Evolutionary conservation across 176 grass and related monocot genomes (phyloP).

Genomic region (Ensete ventricosum): DNA sequence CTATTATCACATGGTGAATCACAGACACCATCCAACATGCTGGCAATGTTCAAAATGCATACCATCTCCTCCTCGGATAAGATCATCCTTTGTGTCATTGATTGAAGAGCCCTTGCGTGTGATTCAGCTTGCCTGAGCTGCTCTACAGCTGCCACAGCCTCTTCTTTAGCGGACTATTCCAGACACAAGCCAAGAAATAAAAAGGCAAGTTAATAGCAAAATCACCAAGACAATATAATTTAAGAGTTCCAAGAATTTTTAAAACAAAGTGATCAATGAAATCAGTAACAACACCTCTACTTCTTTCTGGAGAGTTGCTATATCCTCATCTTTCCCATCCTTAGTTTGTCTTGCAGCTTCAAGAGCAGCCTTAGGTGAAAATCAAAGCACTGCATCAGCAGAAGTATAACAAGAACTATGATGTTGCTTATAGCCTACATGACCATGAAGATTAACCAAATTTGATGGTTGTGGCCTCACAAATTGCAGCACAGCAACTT

Average conservation of each 20-base stretch:
- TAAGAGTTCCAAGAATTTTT: background rate
- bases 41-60: background rate
- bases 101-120: slow-evolving; percentile 11
- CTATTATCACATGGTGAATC: background rate
- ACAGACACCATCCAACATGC: background rate
- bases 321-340: slow-evolving; percentile 76
- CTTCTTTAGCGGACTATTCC: slow-evolving; percentile 11
- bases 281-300: slow-evolving; percentile 43
- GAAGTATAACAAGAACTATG: slow-evolving; percentile 1
- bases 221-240: background rate
- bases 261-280: background rate
- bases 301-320: slow-evolving; percentile 62
- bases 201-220: slow-evolving; percentile 8
- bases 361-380: slow-evolving; percentile 56
- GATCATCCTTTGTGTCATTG: slow-evolving; percentile 18
- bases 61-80: slow-evolving; percentile 20
- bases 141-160: background rate
- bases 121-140: slow-evolving; percentile 19
- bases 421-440: background rate
- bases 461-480: background rate
- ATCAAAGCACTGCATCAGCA: slow-evolving; percentile 8
- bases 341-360: slow-evolving; percentile 75
- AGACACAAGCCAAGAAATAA: slow-evolving; percentile 1
- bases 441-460: background rate
- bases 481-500: too few species aligned